Base-by-base conservation (phyloP, 2,329 filamentous ascomycete species). In the Hypomyces rosellus region DNA sequence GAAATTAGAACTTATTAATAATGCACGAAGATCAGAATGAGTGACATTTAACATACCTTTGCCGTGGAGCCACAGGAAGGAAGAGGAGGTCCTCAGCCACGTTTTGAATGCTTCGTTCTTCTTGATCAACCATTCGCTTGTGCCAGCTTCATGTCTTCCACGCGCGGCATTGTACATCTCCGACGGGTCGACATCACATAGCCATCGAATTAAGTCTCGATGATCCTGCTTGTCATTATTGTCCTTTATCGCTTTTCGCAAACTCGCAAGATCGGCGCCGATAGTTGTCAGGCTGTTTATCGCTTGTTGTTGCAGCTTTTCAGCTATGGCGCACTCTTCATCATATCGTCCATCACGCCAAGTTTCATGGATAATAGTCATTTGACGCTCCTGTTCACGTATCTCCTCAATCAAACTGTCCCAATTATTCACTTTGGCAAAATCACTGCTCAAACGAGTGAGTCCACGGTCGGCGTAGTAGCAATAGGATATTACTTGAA, bases 61-160 rank as follows among this genome's bases (percentile, higher is more conserved):
- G 2, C 51, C 51, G 41, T 51, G 48, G 8, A 51, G 51, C 51
- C 51, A 53, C 14, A 53, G 38, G 25, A 53, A 22, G 12, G 51
- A 53, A 3, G n/a, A 16, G 6, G 18, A 45, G 15, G 5, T 18
- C 33, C 30, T 25, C 22, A 45, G 41, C 51, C 51, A 53, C 22
- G 44, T 22, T 5, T 38, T 20, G 5, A 53, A 48, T 34, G 14
- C 16, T n/a, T 50, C 34, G 22, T 42, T 38, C 5, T 37, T 20
- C 11, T 30, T 33, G 2, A 45, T 22, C 11, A 48, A 14, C 46
- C 46, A 48, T 7, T 43, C 39, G 14, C 39, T 16, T 1, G 46
- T 48, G 4, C 46, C 46, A 37, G 8, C n/a, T n/a, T 15, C 18
- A 15, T 48, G 46, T 8, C 8, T 43, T 2, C 37, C 25, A 16